These are phyloP conservation scores for Globisporangium orthogonon DNA, from an alignment of 352 stramenopile genomes.

Conservation along the genomic window DNA sequence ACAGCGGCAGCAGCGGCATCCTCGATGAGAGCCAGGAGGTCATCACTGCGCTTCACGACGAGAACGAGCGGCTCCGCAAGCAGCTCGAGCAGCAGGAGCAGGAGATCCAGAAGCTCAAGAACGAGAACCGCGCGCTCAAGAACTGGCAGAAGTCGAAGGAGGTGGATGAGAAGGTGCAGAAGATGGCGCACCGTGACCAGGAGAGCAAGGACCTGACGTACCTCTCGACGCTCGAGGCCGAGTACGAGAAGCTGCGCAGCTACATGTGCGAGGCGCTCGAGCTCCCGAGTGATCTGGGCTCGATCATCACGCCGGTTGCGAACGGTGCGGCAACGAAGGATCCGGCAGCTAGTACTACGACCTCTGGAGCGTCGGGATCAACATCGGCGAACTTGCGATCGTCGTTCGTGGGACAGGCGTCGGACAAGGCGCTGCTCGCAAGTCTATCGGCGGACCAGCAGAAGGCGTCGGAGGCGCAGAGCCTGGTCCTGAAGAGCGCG, in stretches of 20 bases:
- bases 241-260: slow-evolving; percentile 78
- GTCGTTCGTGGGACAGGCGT: slow-evolving; percentile 9
- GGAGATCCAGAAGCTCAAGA: slow-evolving; percentile 71
- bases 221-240: slow-evolving; percentile 62
- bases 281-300: slow-evolving; percentile 45
- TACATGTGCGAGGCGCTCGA: slow-evolving; percentile 79
- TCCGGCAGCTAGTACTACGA: neutral
- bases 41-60: slow-evolving; percentile 78
- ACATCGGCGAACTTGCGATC: slow-evolving; percentile 1
- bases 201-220: slow-evolving; percentile 84
- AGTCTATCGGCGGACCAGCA: slow-evolving; percentile 35
- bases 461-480: slow-evolving; percentile 42
- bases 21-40: slow-evolving; percentile 83
- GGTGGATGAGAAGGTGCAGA: slow-evolving; percentile 84
- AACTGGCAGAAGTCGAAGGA: slow-evolving; percentile 86
- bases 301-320: slow-evolving; percentile 16
- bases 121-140: slow-evolving; percentile 70
- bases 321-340: neutral
- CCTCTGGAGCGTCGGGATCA: neutral
- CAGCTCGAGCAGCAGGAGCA: slow-evolving; percentile 70
- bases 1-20: slow-evolving; percentile 67
- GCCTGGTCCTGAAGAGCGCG: slow-evolving; percentile 69
- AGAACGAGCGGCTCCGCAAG: slow-evolving; percentile 72
- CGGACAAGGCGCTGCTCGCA: slow-evolving; percentile 15
- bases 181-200: slow-evolving; percentile 78